phyloP scores from a whole-genome alignment of 2,329 filamentous ascomycete genomes.

The Rhynchosporium graminicola region DNA sequence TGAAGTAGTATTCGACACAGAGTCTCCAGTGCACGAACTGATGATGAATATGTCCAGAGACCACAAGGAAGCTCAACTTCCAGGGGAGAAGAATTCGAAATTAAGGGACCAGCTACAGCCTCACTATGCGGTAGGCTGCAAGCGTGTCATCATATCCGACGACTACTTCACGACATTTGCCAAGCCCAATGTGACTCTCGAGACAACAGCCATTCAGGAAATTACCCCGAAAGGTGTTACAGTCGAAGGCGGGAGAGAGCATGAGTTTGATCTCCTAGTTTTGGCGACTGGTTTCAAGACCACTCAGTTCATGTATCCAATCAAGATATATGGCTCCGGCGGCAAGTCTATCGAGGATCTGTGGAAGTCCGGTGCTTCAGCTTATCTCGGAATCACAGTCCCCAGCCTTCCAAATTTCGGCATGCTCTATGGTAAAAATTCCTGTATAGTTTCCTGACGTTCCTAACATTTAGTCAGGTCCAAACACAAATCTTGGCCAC shows the following conservation, averaged over 20 bases:
- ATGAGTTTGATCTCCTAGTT: conserved; percentile 56
- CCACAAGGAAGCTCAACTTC: conserved; percentile 49
- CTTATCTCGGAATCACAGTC: conserved; percentile 32
- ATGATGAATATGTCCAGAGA: conserved; percentile 44
- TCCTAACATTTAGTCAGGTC: conserved; percentile 44
- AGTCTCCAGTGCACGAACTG: conserved; percentile 21
- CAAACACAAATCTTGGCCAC: conserved; percentile 38
- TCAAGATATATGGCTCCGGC: conserved; percentile 50
- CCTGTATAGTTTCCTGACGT: conserved; percentile 32
- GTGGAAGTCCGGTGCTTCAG: conserved; percentile 53
- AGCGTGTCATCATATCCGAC: conserved; percentile 55
- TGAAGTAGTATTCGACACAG: conserved; percentile 43
- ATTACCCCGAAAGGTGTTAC: conserved; percentile 51
- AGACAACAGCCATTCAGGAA: conserved; percentile 50
- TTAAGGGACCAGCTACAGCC: conserved; percentile 56
- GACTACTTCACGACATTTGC: conserved; percentile 56
- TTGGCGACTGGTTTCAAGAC: conserved; percentile 61
- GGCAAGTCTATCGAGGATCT: conserved; percentile 49
- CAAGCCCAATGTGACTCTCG: conserved; percentile 50
- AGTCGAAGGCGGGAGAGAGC: conserved; percentile 44
- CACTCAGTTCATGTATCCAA: conserved; percentile 59
- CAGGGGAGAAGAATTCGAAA: conserved; percentile 46
- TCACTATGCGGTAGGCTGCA: conserved; percentile 55
- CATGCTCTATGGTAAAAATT: conserved; percentile 42
- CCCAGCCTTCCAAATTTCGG: conserved; percentile 32